These are phyloP conservation scores for Arabis alpina DNA, from an alignment of 345 rosid species.

Conservation along the genomic window DNA sequence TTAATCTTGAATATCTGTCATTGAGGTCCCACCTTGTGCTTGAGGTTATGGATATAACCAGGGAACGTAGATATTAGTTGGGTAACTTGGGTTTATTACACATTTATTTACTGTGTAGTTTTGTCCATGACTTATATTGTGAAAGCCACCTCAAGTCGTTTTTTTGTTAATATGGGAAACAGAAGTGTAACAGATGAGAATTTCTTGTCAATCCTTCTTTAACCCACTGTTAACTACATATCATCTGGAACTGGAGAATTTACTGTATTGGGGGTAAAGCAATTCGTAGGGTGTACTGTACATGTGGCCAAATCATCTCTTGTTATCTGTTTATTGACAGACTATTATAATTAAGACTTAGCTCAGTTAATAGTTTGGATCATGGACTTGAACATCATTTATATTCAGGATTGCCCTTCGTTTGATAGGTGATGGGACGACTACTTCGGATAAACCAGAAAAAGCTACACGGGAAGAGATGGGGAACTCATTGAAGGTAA, in stretches of 20 bases:
- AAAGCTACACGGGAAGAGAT: conserved; percentile 51
- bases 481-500: conserved; percentile 69
- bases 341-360: neutral
- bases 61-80: conserved; percentile 22
- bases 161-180: conserved; percentile 4
- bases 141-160: conserved; percentile 12
- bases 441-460: conserved; percentile 44
- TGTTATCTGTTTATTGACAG: neutral
- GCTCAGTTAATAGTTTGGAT: conserved; percentile 8
- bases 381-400: conserved; percentile 26
- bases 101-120: conserved; percentile 8
- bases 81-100: conserved; percentile 4
- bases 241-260: neutral
- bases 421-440: conserved; percentile 56
- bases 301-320: neutral
- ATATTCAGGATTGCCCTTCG: conserved; percentile 32
- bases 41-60: conserved; percentile 14
- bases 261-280: conserved; percentile 10
- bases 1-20: conserved; percentile 3
- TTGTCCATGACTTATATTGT: neutral
- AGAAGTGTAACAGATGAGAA: conserved; percentile 12
- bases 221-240: conserved; percentile 1
- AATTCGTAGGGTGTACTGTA: conserved; percentile 13
- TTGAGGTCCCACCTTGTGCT: neutral
- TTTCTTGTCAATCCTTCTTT: conserved; percentile 26